phyloP scores from a whole-genome alignment of 345 rosid species.

The Aegle marmelos region DNA sequence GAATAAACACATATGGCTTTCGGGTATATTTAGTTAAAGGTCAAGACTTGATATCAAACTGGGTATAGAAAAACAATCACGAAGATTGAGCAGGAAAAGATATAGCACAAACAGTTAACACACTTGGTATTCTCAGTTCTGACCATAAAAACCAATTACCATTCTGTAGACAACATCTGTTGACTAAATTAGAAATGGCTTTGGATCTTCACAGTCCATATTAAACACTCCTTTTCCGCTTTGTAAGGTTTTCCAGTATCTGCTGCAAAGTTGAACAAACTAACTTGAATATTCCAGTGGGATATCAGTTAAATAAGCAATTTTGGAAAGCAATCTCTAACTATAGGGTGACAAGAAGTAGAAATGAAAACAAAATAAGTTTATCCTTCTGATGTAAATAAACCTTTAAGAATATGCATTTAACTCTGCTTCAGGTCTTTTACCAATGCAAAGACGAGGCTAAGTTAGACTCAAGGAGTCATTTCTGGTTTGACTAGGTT shows the following conservation, averaged over 20 bases:
- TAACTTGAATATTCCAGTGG: neutral
- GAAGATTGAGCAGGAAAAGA: neutral
- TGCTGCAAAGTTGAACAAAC: neutral
- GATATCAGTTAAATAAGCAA: neutral
- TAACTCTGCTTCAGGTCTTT: neutral
- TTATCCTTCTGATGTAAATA: neutral
- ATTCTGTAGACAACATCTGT: neutral
- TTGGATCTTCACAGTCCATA: neutral
- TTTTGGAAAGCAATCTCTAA: neutral
- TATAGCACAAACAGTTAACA: neutral
- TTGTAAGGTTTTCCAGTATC: neutral
- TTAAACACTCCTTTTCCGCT: neutral
- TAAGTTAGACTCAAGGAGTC: neutral
- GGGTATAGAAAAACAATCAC: neutral
- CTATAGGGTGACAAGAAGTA: neutral
- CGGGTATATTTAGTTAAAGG: neutral
- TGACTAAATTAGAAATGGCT: slow-evolving; percentile 3
- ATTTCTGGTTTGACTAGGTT: neutral
- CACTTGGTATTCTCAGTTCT: neutral
- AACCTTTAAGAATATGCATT: neutral
- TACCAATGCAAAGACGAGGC: neutral
- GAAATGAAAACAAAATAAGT: neutral
- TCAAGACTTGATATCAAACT: neutral
- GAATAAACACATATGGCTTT: neutral
- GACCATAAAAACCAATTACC: neutral